Evolutionary conservation across 345 rosid genomes (phyloP).

Genomic region (Lumnitzera littorea): DNA sequence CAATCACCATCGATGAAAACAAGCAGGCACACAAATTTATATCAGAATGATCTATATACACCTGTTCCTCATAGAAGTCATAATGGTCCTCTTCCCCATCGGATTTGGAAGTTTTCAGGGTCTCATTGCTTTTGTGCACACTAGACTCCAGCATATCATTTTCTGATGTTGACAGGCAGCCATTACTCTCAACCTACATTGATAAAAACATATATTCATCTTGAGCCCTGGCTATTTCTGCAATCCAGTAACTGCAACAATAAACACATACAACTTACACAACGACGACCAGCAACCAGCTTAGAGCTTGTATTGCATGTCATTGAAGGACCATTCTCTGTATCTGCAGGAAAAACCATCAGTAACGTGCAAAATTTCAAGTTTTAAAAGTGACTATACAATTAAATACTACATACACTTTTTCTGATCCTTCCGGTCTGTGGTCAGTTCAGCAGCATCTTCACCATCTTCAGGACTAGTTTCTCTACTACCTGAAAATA

Average conservation of each 20-base stretch:
- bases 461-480: conserved; percentile 37
- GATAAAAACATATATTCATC: conserved; percentile 35
- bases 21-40: not conserved
- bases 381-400: not conserved
- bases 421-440: conserved; percentile 27
- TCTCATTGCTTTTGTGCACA: conserved; percentile 20
- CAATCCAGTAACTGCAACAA: conserved; percentile 40
- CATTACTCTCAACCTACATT: conserved; percentile 55
- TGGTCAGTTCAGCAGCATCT: conserved; percentile 19
- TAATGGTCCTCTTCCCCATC: conserved; percentile 33
- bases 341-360: conserved; percentile 32
- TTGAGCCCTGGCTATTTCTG: conserved; percentile 33
- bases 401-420: conserved; percentile 25
- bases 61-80: conserved; percentile 82
- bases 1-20: not conserved
- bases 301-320: conserved; percentile 29
- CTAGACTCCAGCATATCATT: conserved; percentile 26
- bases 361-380: conserved; percentile 10
- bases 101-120: conserved; percentile 20
- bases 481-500: conserved; percentile 35
- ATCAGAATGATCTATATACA: conserved; percentile 4
- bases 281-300: conserved; percentile 68
- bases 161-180: conserved; percentile 33
- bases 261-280: conserved; percentile 99
- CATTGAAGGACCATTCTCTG: conserved; percentile 23